These are phyloP conservation scores for Plasmodium billcollinsi DNA, from an alignment of 169 alveolate species.

Conservation along the genomic window DNA sequence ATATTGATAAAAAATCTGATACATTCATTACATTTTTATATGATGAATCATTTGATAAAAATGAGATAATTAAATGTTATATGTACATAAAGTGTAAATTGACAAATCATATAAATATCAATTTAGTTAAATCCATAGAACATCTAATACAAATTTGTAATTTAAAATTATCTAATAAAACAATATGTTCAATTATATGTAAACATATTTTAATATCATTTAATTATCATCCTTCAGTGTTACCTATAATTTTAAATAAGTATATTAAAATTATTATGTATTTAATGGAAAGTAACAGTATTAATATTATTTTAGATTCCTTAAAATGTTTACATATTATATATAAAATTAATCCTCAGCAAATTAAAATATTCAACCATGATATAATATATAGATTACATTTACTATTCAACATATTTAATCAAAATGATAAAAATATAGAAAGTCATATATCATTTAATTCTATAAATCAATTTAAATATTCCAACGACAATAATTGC, in stretches of 20 bases:
- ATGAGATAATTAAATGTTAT: slow-evolving; percentile 23
- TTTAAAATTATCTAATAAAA: slow-evolving; percentile 39
- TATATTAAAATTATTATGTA: slow-evolving; percentile 34
- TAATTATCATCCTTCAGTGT: slow-evolving; percentile 38
- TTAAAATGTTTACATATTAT: slow-evolving; percentile 39
- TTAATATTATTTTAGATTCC: slow-evolving; percentile 35
- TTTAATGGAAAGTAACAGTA: slow-evolving; percentile 38
- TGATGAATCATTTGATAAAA: slow-evolving; percentile 33
- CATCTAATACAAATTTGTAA: slow-evolving; percentile 15
- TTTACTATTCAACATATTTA: slow-evolving; percentile 43
- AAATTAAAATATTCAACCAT: slow-evolving; percentile 33
- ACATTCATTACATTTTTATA: slow-evolving; percentile 25
- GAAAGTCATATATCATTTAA: not conserved
- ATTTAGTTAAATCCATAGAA: slow-evolving; percentile 34
- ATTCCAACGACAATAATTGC: not conserved
- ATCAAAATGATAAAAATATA: slow-evolving; percentile 12
- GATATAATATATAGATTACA: slow-evolving; percentile 67
- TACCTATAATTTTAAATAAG: slow-evolving; percentile 48
- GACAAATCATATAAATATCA: slow-evolving; percentile 22
- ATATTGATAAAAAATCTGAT: slow-evolving; percentile 33
- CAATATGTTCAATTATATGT: slow-evolving; percentile 27
- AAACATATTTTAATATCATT: slow-evolving; percentile 34
- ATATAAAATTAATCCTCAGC: slow-evolving; percentile 32
- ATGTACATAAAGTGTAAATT: slow-evolving; percentile 50
- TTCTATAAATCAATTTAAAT: not conserved